Evolutionary conservation across 371 early-diverging fungal species (phyloP).

Genomic region (Apophysomyces variabilis): DNA sequence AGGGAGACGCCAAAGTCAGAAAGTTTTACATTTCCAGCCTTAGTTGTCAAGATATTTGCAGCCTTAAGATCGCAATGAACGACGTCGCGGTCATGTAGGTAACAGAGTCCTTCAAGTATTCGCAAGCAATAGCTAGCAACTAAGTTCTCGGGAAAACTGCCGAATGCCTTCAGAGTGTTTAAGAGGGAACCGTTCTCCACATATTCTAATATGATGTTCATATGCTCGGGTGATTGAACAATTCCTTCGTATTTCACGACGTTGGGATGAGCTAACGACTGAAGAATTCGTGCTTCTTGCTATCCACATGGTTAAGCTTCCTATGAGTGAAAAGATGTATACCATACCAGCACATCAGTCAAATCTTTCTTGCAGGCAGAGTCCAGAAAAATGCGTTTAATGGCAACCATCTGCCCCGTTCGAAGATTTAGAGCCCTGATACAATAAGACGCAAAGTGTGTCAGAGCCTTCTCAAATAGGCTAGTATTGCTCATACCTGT

Average conservation of each 20-base stretch:
- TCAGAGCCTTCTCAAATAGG: neutral
- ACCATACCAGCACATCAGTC: slow-evolving; percentile 45
- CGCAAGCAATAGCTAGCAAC: slow-evolving; percentile 86
- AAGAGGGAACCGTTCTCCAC: slow-evolving; percentile 94
- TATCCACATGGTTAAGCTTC: slow-evolving; percentile 30
- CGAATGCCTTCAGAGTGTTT: slow-evolving; percentile 85
- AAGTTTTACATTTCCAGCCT: slow-evolving; percentile 87
- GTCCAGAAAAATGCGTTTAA: slow-evolving; percentile 78
- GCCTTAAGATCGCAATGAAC: slow-evolving; percentile 97
- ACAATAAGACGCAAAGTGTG: slow-evolving; percentile 18
- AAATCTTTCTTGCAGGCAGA: slow-evolving; percentile 50
- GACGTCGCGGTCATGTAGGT: slow-evolving; percentile 85
- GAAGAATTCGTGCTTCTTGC: slow-evolving; percentile 75
- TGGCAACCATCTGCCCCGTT: slow-evolving; percentile 85
- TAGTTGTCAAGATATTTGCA: slow-evolving; percentile 91
- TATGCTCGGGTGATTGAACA: slow-evolving; percentile 64
- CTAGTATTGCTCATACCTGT: slow-evolving; percentile 37
- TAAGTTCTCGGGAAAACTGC: slow-evolving; percentile 86
- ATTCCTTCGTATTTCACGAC: slow-evolving; percentile 88
- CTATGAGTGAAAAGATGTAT: neutral
- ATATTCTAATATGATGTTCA: slow-evolving; percentile 88
- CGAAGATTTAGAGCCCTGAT: slow-evolving; percentile 75
- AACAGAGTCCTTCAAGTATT: slow-evolving; percentile 84
- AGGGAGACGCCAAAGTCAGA: slow-evolving; percentile 93
- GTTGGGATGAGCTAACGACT: slow-evolving; percentile 75